Conservation (phyloP, 108 stramenopile species). For the Parietichytrium sp. region DNA sequence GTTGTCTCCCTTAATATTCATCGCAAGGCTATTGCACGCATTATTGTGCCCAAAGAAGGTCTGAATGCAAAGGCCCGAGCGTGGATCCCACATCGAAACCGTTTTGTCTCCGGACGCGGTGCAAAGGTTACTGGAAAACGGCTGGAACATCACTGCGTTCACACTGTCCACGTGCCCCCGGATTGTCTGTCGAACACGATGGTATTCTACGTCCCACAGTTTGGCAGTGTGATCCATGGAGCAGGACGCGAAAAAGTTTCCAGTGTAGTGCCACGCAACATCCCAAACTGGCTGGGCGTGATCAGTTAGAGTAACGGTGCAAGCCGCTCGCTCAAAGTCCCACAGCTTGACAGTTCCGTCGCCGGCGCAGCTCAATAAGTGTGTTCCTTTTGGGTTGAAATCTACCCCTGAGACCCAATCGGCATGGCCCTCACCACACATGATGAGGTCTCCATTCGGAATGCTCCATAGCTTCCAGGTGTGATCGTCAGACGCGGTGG, state of each 20-base stretch:
- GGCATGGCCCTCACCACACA: conserved; percentile 66
- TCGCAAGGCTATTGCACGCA: conserved; percentile 60
- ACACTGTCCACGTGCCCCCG: conserved; percentile 70
- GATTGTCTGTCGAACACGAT: conserved; percentile 60
- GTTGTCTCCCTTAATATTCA: conserved; percentile 60
- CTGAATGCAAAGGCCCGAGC: conserved; percentile 59
- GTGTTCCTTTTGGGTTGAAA: conserved; percentile 65
- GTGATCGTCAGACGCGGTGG: conserved; percentile 62
- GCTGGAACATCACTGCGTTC: conserved; percentile 66
- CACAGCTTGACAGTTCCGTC: conserved; percentile 69
- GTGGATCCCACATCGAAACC: conserved; percentile 64
- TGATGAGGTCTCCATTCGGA: conserved; percentile 64
- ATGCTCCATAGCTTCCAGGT: conserved; percentile 68
- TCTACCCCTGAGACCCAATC: conserved; percentile 64
- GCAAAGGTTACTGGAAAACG: conserved; percentile 63
- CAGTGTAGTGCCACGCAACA: conserved; percentile 60
- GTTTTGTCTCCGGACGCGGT: conserved; percentile 70
- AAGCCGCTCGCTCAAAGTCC: conserved; percentile 60
- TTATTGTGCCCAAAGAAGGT: conserved; percentile 70
- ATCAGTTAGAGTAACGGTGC: conserved; percentile 61
- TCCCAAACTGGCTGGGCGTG: conserved; percentile 72
- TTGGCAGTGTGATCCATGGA: conserved; percentile 67
- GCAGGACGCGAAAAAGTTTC: conserved; percentile 64
- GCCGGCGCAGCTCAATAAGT: conserved; percentile 60
- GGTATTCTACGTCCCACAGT: conserved; percentile 62